Base-by-base conservation (phyloP, 352 stramenopile species). In the Pythium aristosporum region DNA sequence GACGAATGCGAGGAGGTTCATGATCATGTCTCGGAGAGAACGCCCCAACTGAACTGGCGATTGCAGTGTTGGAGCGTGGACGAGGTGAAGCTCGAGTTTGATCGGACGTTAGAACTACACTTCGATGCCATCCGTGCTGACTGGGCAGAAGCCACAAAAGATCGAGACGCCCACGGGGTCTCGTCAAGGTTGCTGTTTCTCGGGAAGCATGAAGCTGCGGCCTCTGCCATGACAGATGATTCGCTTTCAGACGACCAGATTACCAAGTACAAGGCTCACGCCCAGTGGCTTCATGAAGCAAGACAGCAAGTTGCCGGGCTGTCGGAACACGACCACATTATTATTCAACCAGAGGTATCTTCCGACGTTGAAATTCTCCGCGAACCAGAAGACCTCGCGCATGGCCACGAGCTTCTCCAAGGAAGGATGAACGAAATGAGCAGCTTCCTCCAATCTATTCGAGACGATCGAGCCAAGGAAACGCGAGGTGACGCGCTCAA, bases 11-110 rank as follows among this genome's bases (percentile, higher is more conserved):
- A 67, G 25, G 54, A 56, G 9, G 60, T 6, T 10, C 37, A 47
- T 30, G 62, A 44, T 34, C 41, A 46, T 5, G 25, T 16, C 5
- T 3, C 13, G 0, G 34, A 64, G 20, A 43, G 10, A 18, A 42
- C n/a, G 5, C 41, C 28, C 12, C 32, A 59, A 15, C 21, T 77
- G 16, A 66, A 61, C 16, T 91, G 84, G 84, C 61, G 71, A 30
- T 59, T 91, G 21, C 76, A 59, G 32, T 88, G 76, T 50, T 91
- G 79, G 79, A 89, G 76, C 43, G 62, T 71, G 2, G 82, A 91
- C 1, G 71, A 89, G 3, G 75, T 88, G 6, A 85, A 87, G 32
- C 51, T 91, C 13, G 79, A 82, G 21, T 74, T 79, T 60, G 77
- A 89, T 57, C 77, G 76, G 34, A 69, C 73, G 1, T 79, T 80